These are phyloP conservation scores for Raffaelea ambrosiae DNA, from an alignment of 2,329 filamentous ascomycete species.

Conservation along the genomic window DNA sequence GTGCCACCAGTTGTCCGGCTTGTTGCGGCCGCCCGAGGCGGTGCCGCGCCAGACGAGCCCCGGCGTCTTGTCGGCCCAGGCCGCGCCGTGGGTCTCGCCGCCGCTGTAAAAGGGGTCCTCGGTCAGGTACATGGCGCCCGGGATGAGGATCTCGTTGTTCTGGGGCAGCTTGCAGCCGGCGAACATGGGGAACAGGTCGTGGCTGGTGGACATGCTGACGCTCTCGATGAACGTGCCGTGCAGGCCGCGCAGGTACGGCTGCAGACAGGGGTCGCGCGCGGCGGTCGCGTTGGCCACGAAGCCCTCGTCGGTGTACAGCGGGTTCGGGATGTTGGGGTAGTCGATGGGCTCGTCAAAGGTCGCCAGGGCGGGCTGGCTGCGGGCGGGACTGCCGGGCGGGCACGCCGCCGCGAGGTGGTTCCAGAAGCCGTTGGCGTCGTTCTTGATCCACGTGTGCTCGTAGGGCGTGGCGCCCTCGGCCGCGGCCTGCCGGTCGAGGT, in stretches of 20 bases:
- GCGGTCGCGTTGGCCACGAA: slow-evolving; percentile 48
- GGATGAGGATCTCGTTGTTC: slow-evolving; percentile 54
- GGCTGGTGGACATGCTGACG: slow-evolving; percentile 37
- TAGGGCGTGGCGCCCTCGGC: slow-evolving; percentile 17
- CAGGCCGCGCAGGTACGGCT: slow-evolving; percentile 33
- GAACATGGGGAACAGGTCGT: slow-evolving; percentile 47
- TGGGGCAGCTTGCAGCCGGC: slow-evolving; percentile 49
- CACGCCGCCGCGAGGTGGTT: slow-evolving; percentile 48
- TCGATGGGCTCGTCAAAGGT: slow-evolving; percentile 19
- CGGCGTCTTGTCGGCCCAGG: slow-evolving; percentile 50
- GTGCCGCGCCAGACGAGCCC: slow-evolving; percentile 56
- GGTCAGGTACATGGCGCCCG: slow-evolving; percentile 53
- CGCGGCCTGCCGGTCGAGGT: slow-evolving; percentile 22
- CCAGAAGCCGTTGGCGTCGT: slow-evolving; percentile 46
- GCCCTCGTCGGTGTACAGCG: slow-evolving; percentile 26
- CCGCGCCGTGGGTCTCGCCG: slow-evolving; percentile 40
- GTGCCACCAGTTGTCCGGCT: slow-evolving; percentile 51
- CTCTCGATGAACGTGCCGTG: slow-evolving; percentile 48
- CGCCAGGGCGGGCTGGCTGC: slow-evolving; percentile 21
- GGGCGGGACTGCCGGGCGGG: slow-evolving; percentile 41
- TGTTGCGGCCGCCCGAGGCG: slow-evolving; percentile 48
- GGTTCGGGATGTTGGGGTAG: slow-evolving; percentile 7
- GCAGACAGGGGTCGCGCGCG: slow-evolving; percentile 45
- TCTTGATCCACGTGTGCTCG: slow-evolving; percentile 37
- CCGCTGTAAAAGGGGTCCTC: slow-evolving; percentile 51